A percentile compares a stretch with the other conserved stretches of the same genome.
Evolutionary conservation across 306 rosid genomes (phyloP).

Genomic region (Trichosanthes truncata): DNA sequence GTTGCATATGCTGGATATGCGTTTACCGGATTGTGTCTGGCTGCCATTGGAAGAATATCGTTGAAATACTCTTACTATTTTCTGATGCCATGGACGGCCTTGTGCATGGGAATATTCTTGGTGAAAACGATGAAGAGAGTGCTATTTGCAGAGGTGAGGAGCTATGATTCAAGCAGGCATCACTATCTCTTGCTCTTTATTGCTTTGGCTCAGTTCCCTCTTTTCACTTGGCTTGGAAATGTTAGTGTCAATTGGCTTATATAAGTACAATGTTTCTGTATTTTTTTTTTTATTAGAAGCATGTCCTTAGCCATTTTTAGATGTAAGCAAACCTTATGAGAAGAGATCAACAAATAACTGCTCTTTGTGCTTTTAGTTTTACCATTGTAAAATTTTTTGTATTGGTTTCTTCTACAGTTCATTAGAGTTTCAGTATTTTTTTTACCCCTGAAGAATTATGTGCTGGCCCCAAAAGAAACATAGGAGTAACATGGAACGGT

Average conservation of each 20-base stretch:
- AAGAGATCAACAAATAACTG: neutral
- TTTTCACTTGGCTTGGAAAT: slow-evolving; percentile 91
- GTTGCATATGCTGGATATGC: slow-evolving; percentile 81
- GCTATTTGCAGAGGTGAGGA: slow-evolving; percentile 83
- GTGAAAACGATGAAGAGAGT: slow-evolving; percentile 96
- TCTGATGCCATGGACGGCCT: slow-evolving; percentile 83
- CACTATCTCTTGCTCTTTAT: slow-evolving; percentile 90
- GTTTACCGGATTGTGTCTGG: slow-evolving; percentile 76
- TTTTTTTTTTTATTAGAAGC: neutral
- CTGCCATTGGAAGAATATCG: slow-evolving; percentile 61
- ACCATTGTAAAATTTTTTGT: neutral
- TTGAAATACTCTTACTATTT: slow-evolving; percentile 62
- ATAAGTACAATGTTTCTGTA: slow-evolving; percentile 14
- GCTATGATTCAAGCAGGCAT: slow-evolving; percentile 77
- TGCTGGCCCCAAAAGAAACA: neutral
- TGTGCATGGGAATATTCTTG: slow-evolving; percentile 90
- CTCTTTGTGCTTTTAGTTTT: neutral
- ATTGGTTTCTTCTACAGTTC: neutral
- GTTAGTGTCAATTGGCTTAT: slow-evolving; percentile 82
- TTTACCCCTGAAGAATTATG: neutral
- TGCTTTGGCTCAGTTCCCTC: slow-evolving; percentile 86
- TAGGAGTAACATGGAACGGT: neutral
- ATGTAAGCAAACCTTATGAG: slow-evolving; percentile 1
- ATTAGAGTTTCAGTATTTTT: neutral
- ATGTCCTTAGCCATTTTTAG: neutral